phyloP scores from a whole-genome alignment of 2,329 filamentous ascomycete species.

The Fusarium nodosum region DNA sequence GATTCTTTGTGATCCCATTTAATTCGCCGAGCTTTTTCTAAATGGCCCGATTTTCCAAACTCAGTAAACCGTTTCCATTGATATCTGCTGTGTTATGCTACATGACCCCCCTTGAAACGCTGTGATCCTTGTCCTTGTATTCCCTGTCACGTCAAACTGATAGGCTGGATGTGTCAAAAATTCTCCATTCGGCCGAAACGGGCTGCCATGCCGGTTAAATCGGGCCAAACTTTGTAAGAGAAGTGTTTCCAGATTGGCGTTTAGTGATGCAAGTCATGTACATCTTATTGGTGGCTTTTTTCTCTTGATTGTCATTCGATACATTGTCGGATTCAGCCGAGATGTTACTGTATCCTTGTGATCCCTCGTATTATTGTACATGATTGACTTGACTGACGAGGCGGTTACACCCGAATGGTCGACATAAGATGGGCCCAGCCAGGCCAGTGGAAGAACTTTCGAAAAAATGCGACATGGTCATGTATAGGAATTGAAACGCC shows the following conservation, averaged over 20 bases:
- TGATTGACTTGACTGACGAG: slow-evolving; percentile 1
- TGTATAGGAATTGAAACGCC: slow-evolving; percentile 23
- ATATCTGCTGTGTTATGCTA: slow-evolving; percentile 8
- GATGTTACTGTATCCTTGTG: neutral
- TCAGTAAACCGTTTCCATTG: neutral
- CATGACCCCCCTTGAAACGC: slow-evolving; percentile 2
- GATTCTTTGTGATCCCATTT: neutral
- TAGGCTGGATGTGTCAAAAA: neutral
- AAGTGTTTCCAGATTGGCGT: slow-evolving; percentile 16
- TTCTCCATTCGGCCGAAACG: slow-evolving; percentile 17
- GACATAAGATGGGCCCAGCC: slow-evolving; percentile 21
- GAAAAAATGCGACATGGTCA: slow-evolving; percentile 22
- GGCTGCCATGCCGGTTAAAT: slow-evolving; percentile 1
- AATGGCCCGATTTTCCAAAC: slow-evolving; percentile 10
- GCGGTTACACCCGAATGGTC: slow-evolving; percentile 20
- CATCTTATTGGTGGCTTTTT: slow-evolving; percentile 4
- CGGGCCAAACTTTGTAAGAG: slow-evolving; percentile 12
- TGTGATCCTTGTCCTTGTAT: neutral
- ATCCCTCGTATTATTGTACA: neutral
- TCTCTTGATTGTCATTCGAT: neutral
- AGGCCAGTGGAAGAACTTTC: slow-evolving; percentile 13
- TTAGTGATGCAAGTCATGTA: slow-evolving; percentile 1
- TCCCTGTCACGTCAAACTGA: neutral
- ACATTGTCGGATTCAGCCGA: slow-evolving; percentile 23
- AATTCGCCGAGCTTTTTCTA: neutral